These are phyloP conservation scores for Suhomyces choctaworum DNA, from an alignment of 1,139 yeast genomes.

Conservation along the genomic window DNA sequence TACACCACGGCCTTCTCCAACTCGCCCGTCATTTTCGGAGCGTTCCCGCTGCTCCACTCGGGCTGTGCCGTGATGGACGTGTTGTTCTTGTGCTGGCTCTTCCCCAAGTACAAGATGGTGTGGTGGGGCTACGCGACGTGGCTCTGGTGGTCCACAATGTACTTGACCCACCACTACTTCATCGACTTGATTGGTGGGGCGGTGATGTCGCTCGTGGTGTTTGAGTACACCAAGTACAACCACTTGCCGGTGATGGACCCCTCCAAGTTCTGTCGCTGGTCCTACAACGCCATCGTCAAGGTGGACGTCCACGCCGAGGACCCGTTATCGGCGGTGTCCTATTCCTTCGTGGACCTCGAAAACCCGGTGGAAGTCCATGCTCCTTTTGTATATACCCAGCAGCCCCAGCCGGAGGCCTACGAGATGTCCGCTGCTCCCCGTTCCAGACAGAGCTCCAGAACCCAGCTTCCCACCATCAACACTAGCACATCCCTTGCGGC, in stretches of 20 bases:
- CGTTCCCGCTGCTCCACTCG: conserved; percentile 94
- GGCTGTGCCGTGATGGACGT: conserved; percentile 96
- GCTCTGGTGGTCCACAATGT: conserved; percentile 99
- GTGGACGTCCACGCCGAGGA: conserved; percentile 31
- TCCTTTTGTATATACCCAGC: conserved; percentile 5
- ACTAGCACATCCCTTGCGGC: conserved; percentile 9
- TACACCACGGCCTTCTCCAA: conserved; percentile 85
- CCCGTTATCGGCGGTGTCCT: conserved; percentile 28
- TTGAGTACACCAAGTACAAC: conserved; percentile 68
- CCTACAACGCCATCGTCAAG: conserved; percentile 49
- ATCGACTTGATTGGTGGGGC: conserved; percentile 93
- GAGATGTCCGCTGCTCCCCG: conserved; percentile 32
- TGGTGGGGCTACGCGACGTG: conserved; percentile 79
- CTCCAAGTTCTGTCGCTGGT: conserved; percentile 80
- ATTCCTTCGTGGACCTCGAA: conserved; percentile 11
- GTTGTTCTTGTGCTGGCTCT: conserved; percentile 74
- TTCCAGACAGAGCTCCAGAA: conserved; percentile 36
- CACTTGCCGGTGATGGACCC: conserved; percentile 70
- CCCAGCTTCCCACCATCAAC: conserved; percentile 17
- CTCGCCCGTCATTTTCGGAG: conserved; percentile 95
- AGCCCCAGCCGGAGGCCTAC: conserved; percentile 18
- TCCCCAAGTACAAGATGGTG: conserved; percentile 64
- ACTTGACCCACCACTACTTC: conserved; percentile 92
- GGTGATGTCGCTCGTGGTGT: conserved; percentile 66
- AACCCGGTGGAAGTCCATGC: conserved; percentile 1